A percentile compares a stretch with the other conserved stretches of the same genome.
Evolutionary conservation across 2,329 filamentous ascomycete genomes (phyloP).

Genomic region (Apiospora sp.): DNA sequence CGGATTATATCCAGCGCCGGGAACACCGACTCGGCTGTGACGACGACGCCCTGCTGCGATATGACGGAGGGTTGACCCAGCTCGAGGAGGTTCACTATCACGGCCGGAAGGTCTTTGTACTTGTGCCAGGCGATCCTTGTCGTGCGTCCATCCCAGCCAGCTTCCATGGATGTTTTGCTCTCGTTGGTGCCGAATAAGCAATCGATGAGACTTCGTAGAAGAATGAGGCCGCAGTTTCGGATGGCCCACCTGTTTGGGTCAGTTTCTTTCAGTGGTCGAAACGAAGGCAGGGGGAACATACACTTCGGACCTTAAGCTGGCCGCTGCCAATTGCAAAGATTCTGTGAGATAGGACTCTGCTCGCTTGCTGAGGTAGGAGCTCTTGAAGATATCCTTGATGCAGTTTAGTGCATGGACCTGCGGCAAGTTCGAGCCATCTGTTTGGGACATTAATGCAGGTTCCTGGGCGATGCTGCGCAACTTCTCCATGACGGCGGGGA

Average conservation of each 20-base stretch:
- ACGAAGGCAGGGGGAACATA: conserved; percentile 48
- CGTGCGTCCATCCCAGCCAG: conserved; percentile 69
- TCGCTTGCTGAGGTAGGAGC: conserved; percentile 74
- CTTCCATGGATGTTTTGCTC: conserved; percentile 68
- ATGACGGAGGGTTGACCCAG: conserved; percentile 53
- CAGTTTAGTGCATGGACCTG: conserved; percentile 97
- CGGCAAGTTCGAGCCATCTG: conserved; percentile 73
- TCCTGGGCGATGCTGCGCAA: conserved; percentile 66
- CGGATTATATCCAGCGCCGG: conserved; percentile 84
- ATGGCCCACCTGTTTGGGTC: conserved; percentile 77
- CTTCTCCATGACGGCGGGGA: conserved; percentile 69
- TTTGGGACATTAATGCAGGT: conserved; percentile 61
- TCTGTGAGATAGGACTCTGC: conserved; percentile 78
- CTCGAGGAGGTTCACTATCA: conserved; percentile 69
- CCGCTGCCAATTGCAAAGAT: conserved; percentile 80
- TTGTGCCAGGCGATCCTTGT: conserved; percentile 74
- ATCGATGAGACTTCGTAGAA: conserved; percentile 86
- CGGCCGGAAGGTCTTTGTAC: conserved; percentile 69
- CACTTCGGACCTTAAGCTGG: conserved; percentile 80
- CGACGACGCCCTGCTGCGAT: conserved; percentile 43
- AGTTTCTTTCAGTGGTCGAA: not conserved
- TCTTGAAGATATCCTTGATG: conserved; percentile 89
- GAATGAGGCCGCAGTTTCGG: conserved; percentile 88
- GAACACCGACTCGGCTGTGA: conserved; percentile 76
- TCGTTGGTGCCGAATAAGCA: conserved; percentile 78